These are phyloP conservation scores for Hypoxylon sp. DNA, from an alignment of 2,329 filamentous ascomycete species.

Conservation along the genomic window DNA sequence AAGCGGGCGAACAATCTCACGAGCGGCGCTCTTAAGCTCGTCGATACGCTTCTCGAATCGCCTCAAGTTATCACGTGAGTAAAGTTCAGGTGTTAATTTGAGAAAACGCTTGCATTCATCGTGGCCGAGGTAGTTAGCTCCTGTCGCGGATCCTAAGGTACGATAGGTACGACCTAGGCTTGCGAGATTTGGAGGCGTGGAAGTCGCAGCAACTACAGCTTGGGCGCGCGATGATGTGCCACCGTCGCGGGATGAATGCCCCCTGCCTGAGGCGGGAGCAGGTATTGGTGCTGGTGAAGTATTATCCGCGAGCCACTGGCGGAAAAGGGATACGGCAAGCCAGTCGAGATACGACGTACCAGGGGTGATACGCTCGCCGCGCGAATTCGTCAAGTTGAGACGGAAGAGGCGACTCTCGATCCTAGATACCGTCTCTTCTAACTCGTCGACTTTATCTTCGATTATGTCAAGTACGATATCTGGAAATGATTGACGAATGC, in stretches of 20 bases:
- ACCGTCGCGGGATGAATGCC: constrained; percentile 45
- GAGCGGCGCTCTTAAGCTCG: constrained; percentile 87
- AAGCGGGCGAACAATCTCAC: constrained; percentile 85
- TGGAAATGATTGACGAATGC: constrained; percentile 81
- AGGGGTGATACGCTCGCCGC: constrained; percentile 87
- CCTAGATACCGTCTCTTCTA: constrained; percentile 84
- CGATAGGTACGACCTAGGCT: constrained; percentile 82
- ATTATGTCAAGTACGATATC: constrained; percentile 87
- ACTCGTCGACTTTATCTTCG: constrained; percentile 93
- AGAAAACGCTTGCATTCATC: constrained; percentile 94
- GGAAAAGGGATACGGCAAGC: constrained; percentile 88
- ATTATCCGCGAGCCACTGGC: constrained; percentile 94
- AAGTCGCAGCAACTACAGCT: constrained; percentile 55
- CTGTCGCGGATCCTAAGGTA: constrained; percentile 75
- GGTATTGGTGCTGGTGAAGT: constrained; percentile 78
- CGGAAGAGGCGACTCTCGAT: constrained; percentile 88
- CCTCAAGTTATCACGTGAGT: constrained; percentile 87
- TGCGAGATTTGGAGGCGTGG: constrained; percentile 65
- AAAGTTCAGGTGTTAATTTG: constrained; percentile 84
- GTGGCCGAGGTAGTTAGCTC: constrained; percentile 79
- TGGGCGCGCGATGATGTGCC: constrained; percentile 46
- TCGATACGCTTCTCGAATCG: constrained; percentile 90
- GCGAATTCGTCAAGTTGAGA: constrained; percentile 81
- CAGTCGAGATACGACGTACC: constrained; percentile 87
- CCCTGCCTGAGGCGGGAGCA: constrained; percentile 45